Percentiles rank a stretch among this genome's conserved stretches.
Conservation (phyloP, 768 basidiomycete genomes). For the Cystobasidium onofrii region DNA sequence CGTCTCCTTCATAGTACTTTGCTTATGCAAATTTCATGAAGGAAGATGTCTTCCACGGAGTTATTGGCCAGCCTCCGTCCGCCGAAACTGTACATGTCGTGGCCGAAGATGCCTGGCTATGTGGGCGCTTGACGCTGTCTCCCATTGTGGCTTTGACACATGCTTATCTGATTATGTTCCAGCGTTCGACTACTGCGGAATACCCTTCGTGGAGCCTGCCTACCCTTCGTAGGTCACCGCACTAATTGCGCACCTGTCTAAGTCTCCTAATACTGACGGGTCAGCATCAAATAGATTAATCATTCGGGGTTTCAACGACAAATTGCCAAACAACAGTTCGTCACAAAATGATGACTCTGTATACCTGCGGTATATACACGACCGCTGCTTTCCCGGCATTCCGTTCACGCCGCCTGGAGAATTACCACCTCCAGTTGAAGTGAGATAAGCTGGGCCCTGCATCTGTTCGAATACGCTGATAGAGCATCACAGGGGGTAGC, state of each 20-base stretch:
- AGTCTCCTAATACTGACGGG: no score
- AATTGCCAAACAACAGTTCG: not conserved
- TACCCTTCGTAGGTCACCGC: slow-evolving; percentile 19
- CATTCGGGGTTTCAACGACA: not conserved
- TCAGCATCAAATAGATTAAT: not conserved
- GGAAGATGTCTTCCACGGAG: not conserved
- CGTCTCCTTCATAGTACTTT: not conserved
- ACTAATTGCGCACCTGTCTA: no score
- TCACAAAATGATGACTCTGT: not conserved
- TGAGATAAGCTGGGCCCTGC: not conserved
- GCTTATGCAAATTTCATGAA: slow-evolving; percentile 15
- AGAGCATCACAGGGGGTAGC: slow-evolving; percentile 1
- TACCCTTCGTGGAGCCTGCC: slow-evolving; percentile 14
- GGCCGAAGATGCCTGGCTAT: slow-evolving; percentile 22
- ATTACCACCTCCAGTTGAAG: slow-evolving; percentile 12
- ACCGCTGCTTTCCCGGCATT: slow-evolving; percentile 19
- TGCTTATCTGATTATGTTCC: no score
- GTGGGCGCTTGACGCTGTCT: not conserved
- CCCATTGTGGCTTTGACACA: not conserved
- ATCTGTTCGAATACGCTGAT: not conserved
- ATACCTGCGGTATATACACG: slow-evolving; percentile 4
- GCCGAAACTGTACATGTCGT: not conserved
- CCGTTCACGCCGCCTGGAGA: slow-evolving; percentile 2
- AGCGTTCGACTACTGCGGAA: slow-evolving; percentile 26
- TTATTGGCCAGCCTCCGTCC: not conserved